Base-by-base conservation (phyloP, 2,329 filamentous ascomycete species). In the Penicillium sp. region DNA sequence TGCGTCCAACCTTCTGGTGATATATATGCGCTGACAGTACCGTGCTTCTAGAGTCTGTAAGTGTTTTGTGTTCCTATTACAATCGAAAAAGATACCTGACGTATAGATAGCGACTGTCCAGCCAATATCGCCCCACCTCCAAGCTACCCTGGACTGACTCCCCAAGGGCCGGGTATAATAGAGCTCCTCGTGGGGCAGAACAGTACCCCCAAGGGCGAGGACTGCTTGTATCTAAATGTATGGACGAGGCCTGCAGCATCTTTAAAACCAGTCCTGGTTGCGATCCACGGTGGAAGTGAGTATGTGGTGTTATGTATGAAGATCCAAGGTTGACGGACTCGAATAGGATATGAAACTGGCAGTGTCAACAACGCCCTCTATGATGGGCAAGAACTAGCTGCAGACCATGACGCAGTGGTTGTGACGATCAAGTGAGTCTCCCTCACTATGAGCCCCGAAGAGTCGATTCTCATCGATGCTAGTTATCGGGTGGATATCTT, bases 401-500 rank as follows among this genome's bases (percentile, higher is more conserved):
- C 58, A 19, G 54, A 62, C 7, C 59, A 67, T 39, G 64, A 69
- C 19, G 54, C 66, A n/a, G 50, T 73, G 7, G 59, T 72, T 1
- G 65, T 72, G 2, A 65, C 65, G 0, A 58, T 71, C 43, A 73
- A 72, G 50, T 51, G 13, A 27, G 40, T 41, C 10, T 4, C 13
- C n/a, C 15, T 6, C 13, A 4, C 7, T 17, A 7, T 21, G 9
- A 21, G 18, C 1, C 10, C 36, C n/a, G n/a, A 3, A 23, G 4
- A 20, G 7, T 7, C 4, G n/a, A 39, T 25, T 27, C 34, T 41
- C 20, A 42, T 25, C 7, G 16, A 35, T 16, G 10, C 2, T 11
- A 51, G 51, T 50, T 69, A 69, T 46, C 62, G 67, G 3, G n/a
- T 67, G 21, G 66, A 65, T 38, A 64, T 72, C 36, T 69, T 72